These are phyloP conservation scores for Rhizopogon sp. DNA, from an alignment of 768 basidiomycete genomes.

Conservation along the genomic window DNA sequence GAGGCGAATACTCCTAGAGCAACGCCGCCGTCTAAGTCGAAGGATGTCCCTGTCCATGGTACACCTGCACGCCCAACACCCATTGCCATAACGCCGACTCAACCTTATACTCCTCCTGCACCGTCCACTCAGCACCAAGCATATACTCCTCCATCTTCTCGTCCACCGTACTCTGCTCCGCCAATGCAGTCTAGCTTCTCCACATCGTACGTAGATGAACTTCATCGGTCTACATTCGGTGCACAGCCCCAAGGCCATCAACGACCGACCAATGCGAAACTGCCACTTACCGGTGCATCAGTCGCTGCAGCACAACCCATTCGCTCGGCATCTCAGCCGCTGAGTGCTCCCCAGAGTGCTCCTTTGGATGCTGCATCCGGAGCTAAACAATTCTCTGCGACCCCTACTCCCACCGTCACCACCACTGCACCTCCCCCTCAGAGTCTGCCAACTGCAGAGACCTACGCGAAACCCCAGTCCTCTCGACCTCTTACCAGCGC, in stretches of 20 bases:
- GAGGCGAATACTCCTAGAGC: conserved; percentile 10
- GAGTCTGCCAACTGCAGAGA: conserved; percentile 7
- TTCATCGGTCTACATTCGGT: conserved; percentile 15
- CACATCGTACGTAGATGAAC: conserved; percentile 2
- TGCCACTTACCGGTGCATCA: neutral
- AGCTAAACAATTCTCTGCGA: neutral
- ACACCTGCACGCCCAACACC: neutral
- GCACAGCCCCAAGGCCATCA: conserved; percentile 18
- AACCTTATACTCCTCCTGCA: neutral
- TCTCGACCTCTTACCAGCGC: conserved; percentile 10
- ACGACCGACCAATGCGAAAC: conserved; percentile 15
- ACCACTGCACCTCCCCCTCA: neutral
- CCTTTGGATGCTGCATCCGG: neutral
- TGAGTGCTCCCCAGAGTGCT: neutral
- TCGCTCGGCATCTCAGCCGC: neutral
- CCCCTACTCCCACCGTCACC: neutral
- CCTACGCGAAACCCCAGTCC: conserved; percentile 11
- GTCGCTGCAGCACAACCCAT: neutral
- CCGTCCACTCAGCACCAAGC: conserved; percentile 5
- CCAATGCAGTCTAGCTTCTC: conserved; percentile 13
- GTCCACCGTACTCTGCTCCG: conserved; percentile 18
- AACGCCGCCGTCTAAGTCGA: conserved; percentile 18
- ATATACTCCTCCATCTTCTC: conserved; percentile 7
- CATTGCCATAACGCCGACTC: neutral
- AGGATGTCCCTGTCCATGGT: conserved; percentile 5